Conservation (phyloP, 2,329 filamentous ascomycete species). For the Epichloe aotearoae region DNA sequence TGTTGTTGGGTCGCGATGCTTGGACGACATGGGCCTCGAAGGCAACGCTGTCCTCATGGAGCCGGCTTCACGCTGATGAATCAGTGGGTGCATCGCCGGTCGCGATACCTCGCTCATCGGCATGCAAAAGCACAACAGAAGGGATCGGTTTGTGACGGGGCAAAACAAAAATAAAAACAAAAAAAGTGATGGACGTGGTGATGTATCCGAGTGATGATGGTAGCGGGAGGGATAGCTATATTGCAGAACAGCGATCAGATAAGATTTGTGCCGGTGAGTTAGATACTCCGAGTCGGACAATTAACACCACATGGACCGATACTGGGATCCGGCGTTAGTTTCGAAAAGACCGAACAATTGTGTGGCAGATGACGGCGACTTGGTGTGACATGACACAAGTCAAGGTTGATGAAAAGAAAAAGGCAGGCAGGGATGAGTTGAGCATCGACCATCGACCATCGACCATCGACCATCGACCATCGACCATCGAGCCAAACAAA, state of each 20-base stretch:
- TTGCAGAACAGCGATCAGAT: constrained; percentile 2
- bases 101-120: constrained; percentile 21
- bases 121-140: constrained; percentile 3
- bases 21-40: constrained; percentile 24
- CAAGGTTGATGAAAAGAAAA: background rate
- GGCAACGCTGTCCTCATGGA: constrained; percentile 24
- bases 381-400: background rate
- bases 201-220: background rate
- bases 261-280: background rate
- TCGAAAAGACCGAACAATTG: background rate
- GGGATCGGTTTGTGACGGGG: background rate
- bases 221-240: background rate
- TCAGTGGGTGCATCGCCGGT: constrained; percentile 12
- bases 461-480: background rate
- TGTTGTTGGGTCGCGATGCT: constrained; percentile 13
- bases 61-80: constrained; percentile 18
- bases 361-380: background rate
- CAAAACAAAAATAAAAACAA: too few species aligned
- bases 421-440: background rate
- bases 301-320: background rate
- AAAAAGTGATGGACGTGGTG: background rate
- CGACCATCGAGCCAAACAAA: background rate
- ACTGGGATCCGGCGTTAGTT: background rate
- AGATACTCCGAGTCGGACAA: background rate
- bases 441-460: too few species aligned